phyloP scores from a whole-genome alignment of 2,329 filamentous ascomycete genomes.

The Shiraia bambusicola region DNA sequence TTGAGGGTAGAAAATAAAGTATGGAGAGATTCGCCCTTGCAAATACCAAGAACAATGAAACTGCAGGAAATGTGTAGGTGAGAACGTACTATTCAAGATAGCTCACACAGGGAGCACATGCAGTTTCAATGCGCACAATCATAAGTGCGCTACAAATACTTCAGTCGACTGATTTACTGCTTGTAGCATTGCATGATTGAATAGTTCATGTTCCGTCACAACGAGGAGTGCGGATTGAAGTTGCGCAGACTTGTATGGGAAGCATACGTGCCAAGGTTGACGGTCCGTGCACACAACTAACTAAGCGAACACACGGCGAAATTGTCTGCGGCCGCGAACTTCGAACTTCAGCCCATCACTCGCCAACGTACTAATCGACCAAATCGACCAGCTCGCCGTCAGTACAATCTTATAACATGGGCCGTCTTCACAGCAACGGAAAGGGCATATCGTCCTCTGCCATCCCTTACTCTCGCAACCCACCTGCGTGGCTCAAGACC shows the following conservation, averaged over 20 bases:
- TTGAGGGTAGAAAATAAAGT: slow-evolving; percentile 27
- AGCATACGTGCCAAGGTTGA: background rate
- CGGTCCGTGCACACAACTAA: slow-evolving; percentile 2
- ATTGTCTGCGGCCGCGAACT: slow-evolving; percentile 14
- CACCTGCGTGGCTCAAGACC: slow-evolving; percentile 97
- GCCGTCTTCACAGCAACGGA: slow-evolving; percentile 98
- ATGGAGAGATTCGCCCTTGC: slow-evolving; percentile 27
- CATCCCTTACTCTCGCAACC: slow-evolving; percentile 91
- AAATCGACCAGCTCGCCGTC: slow-evolving; percentile 25
- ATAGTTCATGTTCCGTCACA: background rate
- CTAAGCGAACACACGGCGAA: slow-evolving; percentile 27
- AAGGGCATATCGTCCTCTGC: slow-evolving; percentile 98
- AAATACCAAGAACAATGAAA: too few species aligned
- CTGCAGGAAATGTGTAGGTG: background rate
- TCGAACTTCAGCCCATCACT: slow-evolving; percentile 23
- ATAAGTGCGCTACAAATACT: too few species aligned
- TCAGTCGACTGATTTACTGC: too few species aligned
- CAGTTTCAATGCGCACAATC: too few species aligned
- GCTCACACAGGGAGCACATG: too few species aligned
- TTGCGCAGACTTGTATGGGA: slow-evolving; percentile 10
- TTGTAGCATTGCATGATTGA: background rate
- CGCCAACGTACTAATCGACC: slow-evolving; percentile 29
- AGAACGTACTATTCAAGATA: too few species aligned
- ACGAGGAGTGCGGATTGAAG: background rate
- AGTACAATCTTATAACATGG: slow-evolving; percentile 63